phyloP scores from a whole-genome alignment of 495 filamentous ascomycete species.

The Oidiodendron maius region DNA sequence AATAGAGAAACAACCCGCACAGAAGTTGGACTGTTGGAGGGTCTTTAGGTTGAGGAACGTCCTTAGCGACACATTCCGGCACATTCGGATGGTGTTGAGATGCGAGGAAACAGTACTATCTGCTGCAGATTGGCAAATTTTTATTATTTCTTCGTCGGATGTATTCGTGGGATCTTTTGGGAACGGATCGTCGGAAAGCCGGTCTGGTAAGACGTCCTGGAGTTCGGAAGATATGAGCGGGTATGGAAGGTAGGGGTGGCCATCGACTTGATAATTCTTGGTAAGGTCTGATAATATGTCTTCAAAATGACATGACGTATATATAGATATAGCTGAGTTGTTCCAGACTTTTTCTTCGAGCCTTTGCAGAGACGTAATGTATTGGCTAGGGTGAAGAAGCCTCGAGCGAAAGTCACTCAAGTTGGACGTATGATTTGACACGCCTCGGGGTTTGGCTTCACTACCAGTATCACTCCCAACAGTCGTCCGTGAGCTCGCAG shows the following conservation, averaged over 20 bases:
- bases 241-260: background rate
- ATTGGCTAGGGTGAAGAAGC: background rate
- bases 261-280: background rate
- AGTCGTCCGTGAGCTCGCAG: background rate
- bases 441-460: background rate
- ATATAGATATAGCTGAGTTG: background rate
- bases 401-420: background rate
- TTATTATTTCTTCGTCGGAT: conserved; percentile 5
- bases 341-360: conserved; percentile 2
- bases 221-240: conserved; percentile 1
- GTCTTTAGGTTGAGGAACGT: background rate
- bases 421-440: background rate
- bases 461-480: background rate
- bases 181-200: conserved; percentile 6
- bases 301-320: background rate
- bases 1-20: background rate
- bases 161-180: conserved; percentile 3
- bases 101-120: background rate
- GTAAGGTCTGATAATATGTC: background rate
- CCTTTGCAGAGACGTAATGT: background rate
- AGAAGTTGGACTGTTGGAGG: background rate
- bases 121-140: background rate
- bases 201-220: conserved; percentile 1
- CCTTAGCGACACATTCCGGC: background rate
- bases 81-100: background rate